phyloP scores from a whole-genome alignment of 2,329 filamentous ascomycete species.

The Fusarium sp. region DNA sequence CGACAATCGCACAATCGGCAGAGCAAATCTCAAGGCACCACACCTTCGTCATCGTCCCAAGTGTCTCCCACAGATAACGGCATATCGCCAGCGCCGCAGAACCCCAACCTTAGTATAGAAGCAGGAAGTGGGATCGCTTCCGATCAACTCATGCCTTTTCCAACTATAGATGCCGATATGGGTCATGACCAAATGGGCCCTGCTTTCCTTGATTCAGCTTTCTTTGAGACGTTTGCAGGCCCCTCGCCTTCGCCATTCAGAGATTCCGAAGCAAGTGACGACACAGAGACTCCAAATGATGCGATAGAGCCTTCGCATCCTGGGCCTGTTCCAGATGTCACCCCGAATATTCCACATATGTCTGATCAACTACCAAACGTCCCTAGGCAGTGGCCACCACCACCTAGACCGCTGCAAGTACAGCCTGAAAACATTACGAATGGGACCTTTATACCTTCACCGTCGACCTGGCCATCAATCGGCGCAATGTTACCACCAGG shows the following conservation, averaged over 20 bases:
- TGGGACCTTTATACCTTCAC: constrained; percentile 23
- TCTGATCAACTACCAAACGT: neutral
- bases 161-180: constrained; percentile 19
- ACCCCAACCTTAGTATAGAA: constrained; percentile 9
- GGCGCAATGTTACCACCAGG: constrained; percentile 31
- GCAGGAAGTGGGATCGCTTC: neutral
- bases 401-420: constrained; percentile 1
- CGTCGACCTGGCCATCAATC: constrained; percentile 34
- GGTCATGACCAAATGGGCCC: constrained; percentile 25
- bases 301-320: neutral
- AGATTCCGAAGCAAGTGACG: constrained; percentile 24
- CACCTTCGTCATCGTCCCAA: constrained; percentile 40
- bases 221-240: constrained; percentile 41
- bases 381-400: constrained; percentile 18
- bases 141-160: constrained; percentile 30
- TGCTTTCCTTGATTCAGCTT: constrained; percentile 38
- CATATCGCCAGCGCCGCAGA: constrained; percentile 37
- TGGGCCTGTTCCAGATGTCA: neutral
- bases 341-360: neutral
- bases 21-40: constrained; percentile 37
- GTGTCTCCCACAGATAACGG: constrained; percentile 36
- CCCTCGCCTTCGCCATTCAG: constrained; percentile 29
- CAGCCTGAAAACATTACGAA: neutral
- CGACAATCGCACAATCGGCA: constrained; percentile 28
- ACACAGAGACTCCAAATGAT: constrained; percentile 22